Evolutionary conservation across 352 stramenopile genomes (phyloP), one percentile per base, ranked within the genome.

Genomic region (Pythium phragmiticola): DNA sequence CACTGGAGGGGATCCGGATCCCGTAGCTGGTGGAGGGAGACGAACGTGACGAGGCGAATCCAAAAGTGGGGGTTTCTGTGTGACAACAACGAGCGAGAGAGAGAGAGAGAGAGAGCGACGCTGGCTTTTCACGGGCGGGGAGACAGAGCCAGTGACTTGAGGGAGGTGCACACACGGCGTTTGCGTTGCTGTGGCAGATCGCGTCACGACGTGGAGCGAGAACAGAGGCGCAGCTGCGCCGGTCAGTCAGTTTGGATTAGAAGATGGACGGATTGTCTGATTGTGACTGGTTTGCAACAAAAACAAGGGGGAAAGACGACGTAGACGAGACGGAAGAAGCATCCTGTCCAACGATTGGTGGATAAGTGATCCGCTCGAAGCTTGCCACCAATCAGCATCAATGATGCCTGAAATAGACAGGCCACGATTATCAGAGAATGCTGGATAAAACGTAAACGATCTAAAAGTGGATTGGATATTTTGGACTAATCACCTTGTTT

Each of bases 41-140:
- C 5, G 41, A 7, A 52, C 42, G 54, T 37, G 54, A 60, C 54
- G 54, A 60, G 54, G 54, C 54, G n/a, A 60, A 60, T 60, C 23
- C 12, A 17, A 52, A 53, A 53, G 41, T 60, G 54, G 19, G 47
- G 23, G 26, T 30, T 30, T 30, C 26, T 30, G 26, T 30, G 26
- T 5, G 26, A 30, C 26, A 30, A 51, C 7, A 17, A 13, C 17
- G 26, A 23, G 30, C 0, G 12, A 36, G 49, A 56, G 30, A 28
- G 26, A 43, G 16, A 30, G 14, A 8, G 42, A 48, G 6, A 26
- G 3, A 26, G 42, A 48, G 1, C 4, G n/a, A 48, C 46, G 9
- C 46, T 49, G 43, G 43, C 43, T 49, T 42, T 42, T 42, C 11
- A 12, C 11, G 37, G 37, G 14, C 37, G 2, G 7, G 11, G 37